phyloP scores from a whole-genome alignment of 495 filamentous ascomycete species.

The Penicillium tannophilum region DNA sequence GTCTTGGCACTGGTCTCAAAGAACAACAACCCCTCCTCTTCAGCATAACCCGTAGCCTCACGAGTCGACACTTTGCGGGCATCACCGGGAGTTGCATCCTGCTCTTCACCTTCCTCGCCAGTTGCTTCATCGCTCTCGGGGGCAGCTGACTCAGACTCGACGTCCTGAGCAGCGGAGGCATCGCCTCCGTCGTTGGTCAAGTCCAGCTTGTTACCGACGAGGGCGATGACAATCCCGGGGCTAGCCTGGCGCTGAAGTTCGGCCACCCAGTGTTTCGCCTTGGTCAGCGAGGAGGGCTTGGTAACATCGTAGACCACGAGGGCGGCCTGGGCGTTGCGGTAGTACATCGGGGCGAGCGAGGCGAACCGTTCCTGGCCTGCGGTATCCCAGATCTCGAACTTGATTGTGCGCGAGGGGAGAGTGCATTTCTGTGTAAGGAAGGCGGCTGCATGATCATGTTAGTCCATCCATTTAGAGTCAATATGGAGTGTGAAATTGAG shows the following conservation, averaged over 20 bases:
- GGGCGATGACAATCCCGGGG: constrained; percentile 94
- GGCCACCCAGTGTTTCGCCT: constrained; percentile 98
- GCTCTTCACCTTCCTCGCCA: constrained; percentile 57
- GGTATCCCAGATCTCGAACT: constrained; percentile 99
- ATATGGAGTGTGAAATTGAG: background rate
- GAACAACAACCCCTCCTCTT: constrained; percentile 91
- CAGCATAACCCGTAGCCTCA: constrained; percentile 90
- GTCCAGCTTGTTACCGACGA: constrained; percentile 98
- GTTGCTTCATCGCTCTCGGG: constrained; percentile 40
- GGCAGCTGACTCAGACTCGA: constrained; percentile 28
- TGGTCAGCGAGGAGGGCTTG: constrained; percentile 90
- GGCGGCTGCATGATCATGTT: constrained; percentile 65
- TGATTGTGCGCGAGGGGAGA: constrained; percentile 93
- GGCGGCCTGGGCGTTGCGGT: constrained; percentile 98
- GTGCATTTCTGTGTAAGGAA: constrained; percentile 99
- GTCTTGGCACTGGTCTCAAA: constrained; percentile 99
- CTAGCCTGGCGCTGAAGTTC: constrained; percentile 97
- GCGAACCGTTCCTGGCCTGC: constrained; percentile 98
- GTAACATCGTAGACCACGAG: constrained; percentile 99
- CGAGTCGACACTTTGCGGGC: constrained; percentile 82
- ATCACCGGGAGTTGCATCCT: constrained; percentile 67
- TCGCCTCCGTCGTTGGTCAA: constrained; percentile 63
- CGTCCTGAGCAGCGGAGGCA: constrained; percentile 33
- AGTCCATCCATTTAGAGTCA: constrained; percentile 18
- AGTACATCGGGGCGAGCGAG: constrained; percentile 98